Base-by-base conservation (phyloP, 1,284 basidiomycete species). In the Omphalotus olearius region DNA sequence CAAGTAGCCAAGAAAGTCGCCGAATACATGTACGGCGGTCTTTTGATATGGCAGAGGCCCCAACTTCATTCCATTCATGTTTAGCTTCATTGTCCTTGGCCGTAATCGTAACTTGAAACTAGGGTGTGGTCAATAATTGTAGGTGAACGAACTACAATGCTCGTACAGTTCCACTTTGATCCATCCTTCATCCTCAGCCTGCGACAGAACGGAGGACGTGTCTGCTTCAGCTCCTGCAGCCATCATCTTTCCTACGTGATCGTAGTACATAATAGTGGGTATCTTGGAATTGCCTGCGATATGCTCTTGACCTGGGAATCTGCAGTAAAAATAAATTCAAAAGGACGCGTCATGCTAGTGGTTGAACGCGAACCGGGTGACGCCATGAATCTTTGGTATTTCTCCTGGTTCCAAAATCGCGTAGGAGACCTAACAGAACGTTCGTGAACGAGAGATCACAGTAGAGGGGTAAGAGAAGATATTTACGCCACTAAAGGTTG, bases 211-310 rank as follows among this genome's bases (percentile, higher is more conserved):
- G n/a, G 78, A 71, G 16, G 74, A 73, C 39, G 69, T 76, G 40
- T 88, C 86, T 47, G 86, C 82, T 63, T 89, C 86, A 51, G 87
- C 86, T 14, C 87, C 88, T 16, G 83, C 85, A 42, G 79, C 83
- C 67, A 77, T 78, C 70, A 88, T 74, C 54, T 67, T 70, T 10
- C 85, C 85, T 43, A 72, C 60, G 55, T 66, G 69, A 61, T 88
- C 83, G 58, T 89, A 89, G 64, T 81, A 88, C 65, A 88, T 75
- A 23, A 86, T 66, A 20, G 87, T 82, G 41, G 88, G 86, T 60
- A 90, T 88, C 70, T 90, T 90, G 52, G 83, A 82, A 64, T 88
- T 88, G 44, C 88, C 87, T n/a, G 82, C 85, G 47, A 86, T 83
- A 73, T 89, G 83, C 67, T 89, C 86, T 66, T 90, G 87, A 17